A percentile compares a stretch with the other conserved stretches of the same genome.
phyloP scores from a whole-genome alignment of 2,329 filamentous ascomycete species.

The Verticillium zaregamsianum region DNA sequence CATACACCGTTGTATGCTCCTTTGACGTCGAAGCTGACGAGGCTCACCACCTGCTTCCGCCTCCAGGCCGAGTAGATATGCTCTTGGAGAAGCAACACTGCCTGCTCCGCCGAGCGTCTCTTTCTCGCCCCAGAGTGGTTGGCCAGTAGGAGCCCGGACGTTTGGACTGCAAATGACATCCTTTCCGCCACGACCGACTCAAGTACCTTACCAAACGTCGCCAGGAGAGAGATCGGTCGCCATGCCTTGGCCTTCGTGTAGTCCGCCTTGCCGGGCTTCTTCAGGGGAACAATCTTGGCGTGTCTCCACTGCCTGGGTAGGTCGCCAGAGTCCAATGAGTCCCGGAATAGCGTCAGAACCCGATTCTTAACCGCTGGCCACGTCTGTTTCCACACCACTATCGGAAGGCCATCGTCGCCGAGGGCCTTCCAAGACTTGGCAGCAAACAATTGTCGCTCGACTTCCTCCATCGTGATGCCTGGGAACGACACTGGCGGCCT shows the following conservation, averaged over 20 bases:
- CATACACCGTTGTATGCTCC: constrained; percentile 34
- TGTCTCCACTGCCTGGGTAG: constrained; percentile 1
- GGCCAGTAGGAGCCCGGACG: neutral
- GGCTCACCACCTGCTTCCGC: constrained; percentile 20
- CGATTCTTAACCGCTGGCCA: constrained; percentile 9
- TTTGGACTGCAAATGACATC: neutral
- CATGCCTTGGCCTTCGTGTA: constrained; percentile 19
- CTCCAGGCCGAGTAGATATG: neutral
- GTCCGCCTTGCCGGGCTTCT: constrained; percentile 20
- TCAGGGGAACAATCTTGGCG: constrained; percentile 22
- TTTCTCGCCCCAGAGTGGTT: constrained; percentile 4
- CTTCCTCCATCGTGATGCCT: constrained; percentile 15
- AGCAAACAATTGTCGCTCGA: constrained; percentile 13
- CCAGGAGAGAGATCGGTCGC: constrained; percentile 20
- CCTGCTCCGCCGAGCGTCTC: constrained; percentile 2
- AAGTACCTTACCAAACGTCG: constrained; percentile 19
- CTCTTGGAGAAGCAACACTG: neutral
- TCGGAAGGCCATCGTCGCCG: constrained; percentile 11
- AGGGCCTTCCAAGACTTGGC: constrained; percentile 15
- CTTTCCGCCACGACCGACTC: neutral
- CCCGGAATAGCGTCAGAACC: constrained; percentile 11
- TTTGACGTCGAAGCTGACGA: constrained; percentile 34
- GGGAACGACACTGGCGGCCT: constrained; percentile 2
- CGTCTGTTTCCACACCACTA: constrained; percentile 12
- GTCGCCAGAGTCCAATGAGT: constrained; percentile 1